phyloP scores from a whole-genome alignment of 306 rosid genomes.

The Pyrus pyrifolia region DNA sequence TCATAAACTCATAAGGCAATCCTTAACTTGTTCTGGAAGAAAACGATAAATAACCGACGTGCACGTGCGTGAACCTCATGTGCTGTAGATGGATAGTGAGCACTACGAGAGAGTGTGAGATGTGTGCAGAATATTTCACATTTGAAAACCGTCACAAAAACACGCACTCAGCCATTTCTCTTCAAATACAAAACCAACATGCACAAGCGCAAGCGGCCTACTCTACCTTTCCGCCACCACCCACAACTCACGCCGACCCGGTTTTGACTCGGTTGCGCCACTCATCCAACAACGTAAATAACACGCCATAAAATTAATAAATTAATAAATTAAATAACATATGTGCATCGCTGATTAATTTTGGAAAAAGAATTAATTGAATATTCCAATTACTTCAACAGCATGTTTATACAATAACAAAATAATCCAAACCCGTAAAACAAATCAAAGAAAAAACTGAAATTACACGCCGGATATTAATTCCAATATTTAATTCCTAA shows the following conservation, averaged over 20 bases:
- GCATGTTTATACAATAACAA: conserved; percentile 31
- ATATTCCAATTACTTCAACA: conserved; percentile 26
- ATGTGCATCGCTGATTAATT: neutral
- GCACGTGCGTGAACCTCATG: conserved; percentile 14
- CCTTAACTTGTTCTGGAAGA: too few relatives aligned
- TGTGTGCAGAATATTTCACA: neutral
- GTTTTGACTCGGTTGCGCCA: neutral
- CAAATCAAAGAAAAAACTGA: neutral
- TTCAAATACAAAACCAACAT: neutral
- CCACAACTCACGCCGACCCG: neutral
- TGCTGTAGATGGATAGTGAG: neutral
- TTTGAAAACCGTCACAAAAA: neutral
- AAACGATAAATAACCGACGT: neutral
- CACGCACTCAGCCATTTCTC: neutral
- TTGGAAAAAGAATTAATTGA: neutral
- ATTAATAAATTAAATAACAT: neutral
- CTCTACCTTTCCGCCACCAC: neutral
- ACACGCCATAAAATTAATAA: neutral
- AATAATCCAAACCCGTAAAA: neutral
- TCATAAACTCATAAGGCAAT: too few relatives aligned
- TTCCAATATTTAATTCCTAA: neutral
- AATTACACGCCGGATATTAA: neutral
- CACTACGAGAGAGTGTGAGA: neutral
- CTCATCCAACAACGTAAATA: neutral
- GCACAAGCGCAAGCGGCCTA: neutral